Evolutionary conservation across 345 rosid species (phyloP), one percentile per base, ranked within the genome.

Genomic region (Lumnitzera racemosa): DNA sequence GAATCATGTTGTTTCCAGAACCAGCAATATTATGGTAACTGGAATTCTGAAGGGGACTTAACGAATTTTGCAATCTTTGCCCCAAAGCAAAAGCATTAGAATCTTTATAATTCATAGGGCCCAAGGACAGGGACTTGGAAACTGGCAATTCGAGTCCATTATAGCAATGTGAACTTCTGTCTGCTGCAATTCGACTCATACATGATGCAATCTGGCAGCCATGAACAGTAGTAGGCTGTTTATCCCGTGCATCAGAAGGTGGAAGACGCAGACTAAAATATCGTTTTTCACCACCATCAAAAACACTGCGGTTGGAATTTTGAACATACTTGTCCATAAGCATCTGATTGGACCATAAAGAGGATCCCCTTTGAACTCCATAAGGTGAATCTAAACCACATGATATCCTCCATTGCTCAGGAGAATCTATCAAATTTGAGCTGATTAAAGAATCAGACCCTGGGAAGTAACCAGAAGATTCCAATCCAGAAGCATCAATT

Each of bases 201-300:
- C 70, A 73, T 8, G 96, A 83, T 54, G 83, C 79, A 23, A 88
- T 58, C 78, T 83, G 94, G 77, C 72, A 82, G 54, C 96, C 91
- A 59, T 83, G 96, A 12, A 90, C 73, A 0, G 96, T 86, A 46
- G 86, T 87, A 68, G 96, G 96, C 74, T 80, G 99, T 62, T 72
- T 72, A 65, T 78, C 84, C 83, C 81, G 58, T 55, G 75, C 70
- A 62, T 83, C 88, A 53, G 89, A 70, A n/a, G 85, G 81, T 43
- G 79, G 74, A 55, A 75, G 66, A 43, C 87, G 91, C 75, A 86
- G 59, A 71, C 96, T 86, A 31, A 83, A 84, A 80, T 82, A 89
- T 61, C 77, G 75, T 70, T 86, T 86, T 80, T 90, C 97, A 58
- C 82, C 63, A 67, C 78, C 15, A 48, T 88, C 95, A 53, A 67